These are phyloP conservation scores for Botryotinia calthae DNA, from an alignment of 2,329 filamentous ascomycete species.

Conservation along the genomic window DNA sequence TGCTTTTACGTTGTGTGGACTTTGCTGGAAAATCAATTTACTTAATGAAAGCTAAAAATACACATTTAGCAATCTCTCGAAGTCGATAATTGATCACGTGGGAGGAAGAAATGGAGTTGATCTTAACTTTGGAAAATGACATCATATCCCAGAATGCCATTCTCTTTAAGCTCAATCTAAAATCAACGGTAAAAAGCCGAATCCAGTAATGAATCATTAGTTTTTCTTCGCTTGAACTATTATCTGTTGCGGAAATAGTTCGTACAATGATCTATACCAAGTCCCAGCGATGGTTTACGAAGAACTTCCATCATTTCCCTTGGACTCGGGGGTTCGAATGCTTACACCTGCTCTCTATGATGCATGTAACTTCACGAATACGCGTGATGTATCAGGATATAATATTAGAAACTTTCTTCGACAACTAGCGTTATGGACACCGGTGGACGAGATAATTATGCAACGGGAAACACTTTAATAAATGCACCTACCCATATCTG, in stretches of 20 bases:
- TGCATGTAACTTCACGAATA: neutral
- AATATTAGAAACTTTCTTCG: conserved; percentile 32
- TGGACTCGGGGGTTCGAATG: conserved; percentile 46
- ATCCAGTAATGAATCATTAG: neutral
- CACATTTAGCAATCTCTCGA: conserved; percentile 26
- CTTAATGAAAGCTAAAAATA: neutral
- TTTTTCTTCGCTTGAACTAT: neutral
- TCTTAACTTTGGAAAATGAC: conserved; percentile 32
- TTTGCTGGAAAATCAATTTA: no score
- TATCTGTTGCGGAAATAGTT: neutral
- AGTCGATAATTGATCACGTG: conserved; percentile 31
- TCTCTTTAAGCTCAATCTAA: conserved; percentile 4
- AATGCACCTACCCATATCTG: conserved; percentile 17
- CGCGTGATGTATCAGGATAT: neutral
- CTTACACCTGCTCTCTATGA: conserved; percentile 14
- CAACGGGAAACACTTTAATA: conserved; percentile 35
- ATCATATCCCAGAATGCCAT: conserved; percentile 36
- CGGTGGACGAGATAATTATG: conserved; percentile 23
- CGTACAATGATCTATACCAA: neutral
- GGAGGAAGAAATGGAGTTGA: conserved; percentile 24
- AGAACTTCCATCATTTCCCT: conserved; percentile 34
- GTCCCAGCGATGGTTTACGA: conserved; percentile 15
- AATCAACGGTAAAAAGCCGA: conserved; percentile 32
- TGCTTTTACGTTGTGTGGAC: neutral
- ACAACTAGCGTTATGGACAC: conserved; percentile 30